These are phyloP conservation scores for Tylopilus cervinicoccineus DNA, from an alignment of 768 basidiomycete genomes.

Conservation along the genomic window DNA sequence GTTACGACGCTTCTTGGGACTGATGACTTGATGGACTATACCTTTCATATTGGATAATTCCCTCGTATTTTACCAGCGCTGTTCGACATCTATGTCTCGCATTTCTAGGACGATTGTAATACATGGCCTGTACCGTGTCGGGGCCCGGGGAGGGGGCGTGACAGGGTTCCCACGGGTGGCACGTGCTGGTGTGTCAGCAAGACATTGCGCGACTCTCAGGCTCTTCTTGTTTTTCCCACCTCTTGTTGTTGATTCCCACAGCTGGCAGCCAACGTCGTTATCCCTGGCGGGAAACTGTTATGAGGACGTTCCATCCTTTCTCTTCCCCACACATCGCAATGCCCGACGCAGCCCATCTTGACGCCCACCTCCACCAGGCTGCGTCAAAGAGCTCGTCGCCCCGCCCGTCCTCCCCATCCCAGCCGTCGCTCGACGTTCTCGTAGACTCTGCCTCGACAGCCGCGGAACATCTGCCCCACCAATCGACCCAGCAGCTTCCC, in stretches of 20 bases:
- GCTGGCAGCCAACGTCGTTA: conserved; percentile 35
- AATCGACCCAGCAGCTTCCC: conserved; percentile 32
- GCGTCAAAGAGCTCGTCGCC: conserved; percentile 43
- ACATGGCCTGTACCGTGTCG: not conserved
- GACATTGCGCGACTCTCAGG: conserved; percentile 27
- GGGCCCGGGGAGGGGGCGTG: not conserved
- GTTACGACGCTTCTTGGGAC: conserved; percentile 5
- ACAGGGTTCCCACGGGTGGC: conserved; percentile 24
- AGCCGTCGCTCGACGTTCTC: conserved; percentile 38
- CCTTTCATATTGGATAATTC: conserved; percentile 20
- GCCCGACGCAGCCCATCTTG: conserved; percentile 36
- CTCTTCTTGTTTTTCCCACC: conserved; percentile 43
- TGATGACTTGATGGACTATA: conserved; percentile 20
- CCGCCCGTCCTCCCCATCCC: conserved; percentile 41
- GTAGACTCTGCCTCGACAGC: conserved; percentile 29
- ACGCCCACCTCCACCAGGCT: conserved; percentile 29
- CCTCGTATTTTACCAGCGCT: conserved; percentile 15
- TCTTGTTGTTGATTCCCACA: conserved; percentile 44
- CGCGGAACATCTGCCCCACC: conserved; percentile 30
- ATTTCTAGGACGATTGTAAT: conserved; percentile 21
- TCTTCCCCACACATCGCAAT: conserved; percentile 40
- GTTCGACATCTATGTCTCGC: conserved; percentile 13
- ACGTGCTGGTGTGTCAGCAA: conserved; percentile 27
- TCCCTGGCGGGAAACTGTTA: conserved; percentile 40
- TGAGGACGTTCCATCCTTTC: conserved; percentile 43